phyloP scores from a whole-genome alignment of 352 stramenopile species.

The Pythium biforme region DNA sequence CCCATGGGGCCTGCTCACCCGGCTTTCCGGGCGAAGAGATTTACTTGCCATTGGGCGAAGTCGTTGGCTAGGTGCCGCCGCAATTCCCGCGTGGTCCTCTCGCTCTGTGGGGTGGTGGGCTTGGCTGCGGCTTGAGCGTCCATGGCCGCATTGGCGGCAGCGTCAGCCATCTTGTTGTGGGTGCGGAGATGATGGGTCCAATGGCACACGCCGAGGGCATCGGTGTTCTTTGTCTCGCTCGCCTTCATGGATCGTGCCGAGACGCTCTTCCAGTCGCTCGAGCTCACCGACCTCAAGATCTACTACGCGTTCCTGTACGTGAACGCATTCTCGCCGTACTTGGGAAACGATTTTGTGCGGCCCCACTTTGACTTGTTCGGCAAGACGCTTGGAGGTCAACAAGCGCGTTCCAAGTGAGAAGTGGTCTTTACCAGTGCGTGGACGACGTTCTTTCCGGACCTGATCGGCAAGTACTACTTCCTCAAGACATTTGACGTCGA shows the following conservation, averaged over 20 bases:
- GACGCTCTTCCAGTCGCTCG: conserved; percentile 21
- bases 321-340: conserved; percentile 35
- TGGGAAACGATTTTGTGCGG: conserved; percentile 66
- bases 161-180: too few relatives aligned
- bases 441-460: conserved; percentile 39
- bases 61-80: too few relatives aligned
- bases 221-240: conserved; percentile 47
- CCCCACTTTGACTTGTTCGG: conserved; percentile 89
- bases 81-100: too few relatives aligned
- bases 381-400: conserved; percentile 57
- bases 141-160: too few relatives aligned
- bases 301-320: conserved; percentile 19
- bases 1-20: too few relatives aligned
- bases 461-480: conserved; percentile 84
- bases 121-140: too few relatives aligned
- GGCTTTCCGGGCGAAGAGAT: too few relatives aligned
- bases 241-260: not conserved
- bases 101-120: too few relatives aligned
- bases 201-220: too few relatives aligned
- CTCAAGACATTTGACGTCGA: conserved; percentile 73
- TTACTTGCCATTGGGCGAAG: too few relatives aligned
- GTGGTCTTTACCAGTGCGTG: conserved; percentile 50
- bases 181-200: too few relatives aligned
- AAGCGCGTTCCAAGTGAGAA: conserved; percentile 48
- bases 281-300: conserved; percentile 47